Evolutionary conservation across 495 filamentous ascomycete genomes (phyloP), one percentile per base, ranked within the genome.

Genomic region (Xylaria longipes): DNA sequence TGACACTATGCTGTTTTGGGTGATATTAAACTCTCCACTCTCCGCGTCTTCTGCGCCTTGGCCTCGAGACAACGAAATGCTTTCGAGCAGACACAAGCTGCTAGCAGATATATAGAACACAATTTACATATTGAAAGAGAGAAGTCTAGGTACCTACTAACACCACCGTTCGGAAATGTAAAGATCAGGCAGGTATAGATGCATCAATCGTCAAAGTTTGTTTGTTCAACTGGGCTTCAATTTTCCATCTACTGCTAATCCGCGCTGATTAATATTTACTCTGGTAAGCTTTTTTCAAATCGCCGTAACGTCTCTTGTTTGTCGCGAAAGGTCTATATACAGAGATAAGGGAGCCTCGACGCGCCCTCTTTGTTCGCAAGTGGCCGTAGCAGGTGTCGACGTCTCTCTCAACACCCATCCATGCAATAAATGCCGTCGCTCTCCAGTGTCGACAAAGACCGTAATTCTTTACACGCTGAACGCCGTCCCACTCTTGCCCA

Each of bases 401-500:
- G 37, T 27, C 22, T 43, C 60, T 60, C 29, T 63, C 31, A 17
- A 65, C 69, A 54, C 52, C 58, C 69, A 27, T 50, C 41, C 69
- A 71, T 71, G 61, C 52, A 48, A 50, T 60, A 65, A 57, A 60
- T 65, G 41, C 22, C 50, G 14, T 71, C 33, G 62, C 61, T 58
- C 69, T 65, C 39, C 61, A 60, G 69, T 66, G 41, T 25, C 54
- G 25, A 50, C 48, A 50, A 58, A 2, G 57, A 39, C 48, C 62
- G 35, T 58, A 25, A 66, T 58, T 72, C 43, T 72, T n/a, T 71
- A 29, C 45, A 48, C 70, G 64, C 65, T 62, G 45, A 72, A 72
- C 70, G 70, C 70, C 70, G 64, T 39, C 56, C 65, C 31, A 43
- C 29, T 61, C 56, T 46, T 57, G 14, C 63, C 70, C 46, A 72